Evolutionary conservation across 2,329 filamentous ascomycete species (phyloP), one percentile per base, ranked within the genome.

Genomic region (Alternaria gaisen): DNA sequence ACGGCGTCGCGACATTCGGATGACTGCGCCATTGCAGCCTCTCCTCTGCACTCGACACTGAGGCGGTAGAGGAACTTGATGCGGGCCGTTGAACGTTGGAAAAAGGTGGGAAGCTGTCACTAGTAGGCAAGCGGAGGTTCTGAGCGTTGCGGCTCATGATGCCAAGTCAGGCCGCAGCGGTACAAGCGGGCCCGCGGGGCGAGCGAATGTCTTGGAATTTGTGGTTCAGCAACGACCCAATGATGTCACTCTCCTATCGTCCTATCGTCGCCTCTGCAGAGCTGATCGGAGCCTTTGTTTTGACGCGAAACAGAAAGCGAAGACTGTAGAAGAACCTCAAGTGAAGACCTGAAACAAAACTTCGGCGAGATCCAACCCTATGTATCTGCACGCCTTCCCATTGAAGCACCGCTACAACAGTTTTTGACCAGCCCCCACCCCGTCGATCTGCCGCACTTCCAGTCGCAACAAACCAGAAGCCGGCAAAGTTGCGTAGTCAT

Each of bases 11-110:
- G 12, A 72, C 36, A 38, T 58, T 63, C 10, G 63, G 56, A 36
- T 73, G 67, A 38, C 70, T 71, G 12, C 72, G 69, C 72, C 72
- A 74, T 60, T 58, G 58, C 38, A 74, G 34, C 26, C 72, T 55
- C 28, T 72, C 66, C 40, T 61, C 61, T 16, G 66, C 66, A 18
- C 68, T 74, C 18, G 63, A 64, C 5, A 61, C 51, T 7, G 69
- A 71, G 11, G 62, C 66, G 7, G 42, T 42, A 4, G 61, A 57
- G 0, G 53, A 46, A 26, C 58, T 47, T 3, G 48, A 53, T 16
- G 34, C 30, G 8, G 58, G 54, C 11, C 54, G 28, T n/a, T 46
- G 42, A 10, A 53, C 34, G 42, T 22, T 50, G 36, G 43, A 36
- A 26, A 57, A 57, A 12, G 58, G 42, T 10, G 58, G 58, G 20